phyloP scores from a whole-genome alignment of 2,329 filamentous ascomycete species.

The Aspergillus amoenus region DNA sequence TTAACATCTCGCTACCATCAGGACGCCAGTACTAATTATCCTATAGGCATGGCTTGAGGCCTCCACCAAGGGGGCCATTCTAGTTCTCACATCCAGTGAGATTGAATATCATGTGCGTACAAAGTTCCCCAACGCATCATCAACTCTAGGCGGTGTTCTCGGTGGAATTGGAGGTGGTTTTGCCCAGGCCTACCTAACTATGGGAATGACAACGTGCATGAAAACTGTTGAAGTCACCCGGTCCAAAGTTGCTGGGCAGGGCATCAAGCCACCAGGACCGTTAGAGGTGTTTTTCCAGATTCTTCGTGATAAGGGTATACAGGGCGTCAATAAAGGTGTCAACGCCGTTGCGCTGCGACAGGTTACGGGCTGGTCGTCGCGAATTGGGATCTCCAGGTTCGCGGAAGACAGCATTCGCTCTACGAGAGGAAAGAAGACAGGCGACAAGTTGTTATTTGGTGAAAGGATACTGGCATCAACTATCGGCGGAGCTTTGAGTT shows the following conservation, averaged over 20 bases:
- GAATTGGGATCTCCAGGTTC: conserved; percentile 25
- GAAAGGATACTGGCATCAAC: conserved; percentile 22
- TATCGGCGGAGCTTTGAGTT: conserved; percentile 17
- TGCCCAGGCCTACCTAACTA: conserved; percentile 94
- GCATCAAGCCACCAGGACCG: neutral
- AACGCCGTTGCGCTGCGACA: conserved; percentile 18
- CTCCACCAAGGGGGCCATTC: conserved; percentile 94
- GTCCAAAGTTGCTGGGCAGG: conserved; percentile 67
- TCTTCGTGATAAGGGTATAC: conserved; percentile 4
- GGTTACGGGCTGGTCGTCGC: conserved; percentile 18
- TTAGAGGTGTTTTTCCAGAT: conserved; percentile 7
- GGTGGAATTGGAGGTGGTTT: conserved; percentile 91
- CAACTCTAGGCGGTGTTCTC: conserved; percentile 23
- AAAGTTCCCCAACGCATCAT: neutral
- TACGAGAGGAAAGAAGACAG: conserved; percentile 3
- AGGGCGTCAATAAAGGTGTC: conserved; percentile 15
- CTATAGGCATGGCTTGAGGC: conserved; percentile 86
- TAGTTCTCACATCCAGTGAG: conserved; percentile 95
- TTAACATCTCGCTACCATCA: no score
- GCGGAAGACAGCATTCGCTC: conserved; percentile 21
- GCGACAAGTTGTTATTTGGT: conserved; percentile 1
- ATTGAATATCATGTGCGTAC: conserved; percentile 84
- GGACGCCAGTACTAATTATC: neutral
- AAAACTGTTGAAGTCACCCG: conserved; percentile 99
- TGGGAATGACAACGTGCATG: conserved; percentile 99